These are phyloP conservation scores for Mucor plumbeus DNA, from an alignment of 371 early-diverging fungal species.

Conservation along the genomic window DNA sequence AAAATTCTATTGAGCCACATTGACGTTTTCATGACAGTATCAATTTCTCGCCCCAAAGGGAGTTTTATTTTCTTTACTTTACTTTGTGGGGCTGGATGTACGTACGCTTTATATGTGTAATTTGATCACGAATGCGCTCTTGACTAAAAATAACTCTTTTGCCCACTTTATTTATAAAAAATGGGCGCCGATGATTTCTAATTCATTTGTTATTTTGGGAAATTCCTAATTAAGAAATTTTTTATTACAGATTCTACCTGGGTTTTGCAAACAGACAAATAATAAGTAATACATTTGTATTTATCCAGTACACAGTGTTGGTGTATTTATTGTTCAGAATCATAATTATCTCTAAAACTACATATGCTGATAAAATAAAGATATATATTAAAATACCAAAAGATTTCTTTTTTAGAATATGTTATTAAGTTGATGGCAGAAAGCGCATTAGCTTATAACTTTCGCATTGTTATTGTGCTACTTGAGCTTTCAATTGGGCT, in stretches of 20 bases:
- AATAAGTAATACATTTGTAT: too few species aligned
- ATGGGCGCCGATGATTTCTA: background rate
- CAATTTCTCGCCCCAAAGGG: too few species aligned
- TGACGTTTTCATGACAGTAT: background rate
- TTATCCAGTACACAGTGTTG: too few species aligned
- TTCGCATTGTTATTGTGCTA: constrained; percentile 3
- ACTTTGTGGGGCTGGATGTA: background rate
- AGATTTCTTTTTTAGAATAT: background rate
- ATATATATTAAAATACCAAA: background rate
- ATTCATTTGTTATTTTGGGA: background rate
- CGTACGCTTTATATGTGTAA: background rate
- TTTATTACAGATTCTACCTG: background rate
- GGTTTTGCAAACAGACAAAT: too few species aligned
- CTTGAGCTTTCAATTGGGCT: constrained; percentile 7
- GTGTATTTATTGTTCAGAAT: too few species aligned
- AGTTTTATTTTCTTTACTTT: background rate
- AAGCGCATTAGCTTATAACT: background rate
- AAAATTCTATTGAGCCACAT: background rate
- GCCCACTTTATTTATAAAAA: background rate
- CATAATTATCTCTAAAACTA: too few species aligned
- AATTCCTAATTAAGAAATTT: background rate
- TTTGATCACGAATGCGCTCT: background rate
- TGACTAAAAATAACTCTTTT: background rate
- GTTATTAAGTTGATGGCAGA: background rate
- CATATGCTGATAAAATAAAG: too few species aligned